Conservation (phyloP, 1,284 basidiomycete genomes). For the Pholiota adiposa region DNA sequence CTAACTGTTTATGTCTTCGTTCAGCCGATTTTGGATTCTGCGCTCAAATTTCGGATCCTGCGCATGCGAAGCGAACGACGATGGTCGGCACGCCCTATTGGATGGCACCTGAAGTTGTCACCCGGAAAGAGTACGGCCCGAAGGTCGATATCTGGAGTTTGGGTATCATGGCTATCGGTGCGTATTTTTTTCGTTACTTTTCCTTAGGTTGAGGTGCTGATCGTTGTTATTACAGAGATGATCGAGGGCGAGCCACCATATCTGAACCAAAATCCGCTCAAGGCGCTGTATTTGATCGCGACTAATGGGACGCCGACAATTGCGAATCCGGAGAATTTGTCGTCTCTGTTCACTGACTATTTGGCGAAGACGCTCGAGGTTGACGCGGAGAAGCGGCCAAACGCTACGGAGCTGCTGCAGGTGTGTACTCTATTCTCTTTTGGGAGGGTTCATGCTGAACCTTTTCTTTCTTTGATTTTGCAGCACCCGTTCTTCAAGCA, state of each 20-base stretch:
- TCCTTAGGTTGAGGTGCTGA: not conserved
- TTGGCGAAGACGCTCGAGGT: conserved; percentile 91
- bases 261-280: conserved; percentile 94
- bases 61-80: conserved; percentile 94
- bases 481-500: conserved; percentile 90
- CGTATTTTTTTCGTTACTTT: conserved; percentile 28
- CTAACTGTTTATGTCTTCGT: not conserved
- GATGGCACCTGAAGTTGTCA: conserved; percentile 99
- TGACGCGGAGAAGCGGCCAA: conserved; percentile 91
- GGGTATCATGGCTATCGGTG: conserved; percentile 98
- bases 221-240: conserved; percentile 73
- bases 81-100: conserved; percentile 99
- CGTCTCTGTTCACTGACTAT: conserved; percentile 89
- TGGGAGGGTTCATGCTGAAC: not conserved
- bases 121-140: conserved; percentile 97
- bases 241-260: conserved; percentile 99
- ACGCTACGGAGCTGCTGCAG: conserved; percentile 81
- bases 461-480: conserved; percentile 1
- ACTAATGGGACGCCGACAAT: conserved; percentile 99
- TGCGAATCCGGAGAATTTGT: conserved; percentile 92
- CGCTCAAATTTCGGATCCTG: conserved; percentile 92
- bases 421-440: conserved; percentile 44
- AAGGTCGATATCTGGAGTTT: conserved; percentile 99
- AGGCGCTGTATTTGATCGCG: conserved; percentile 95
- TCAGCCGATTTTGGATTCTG: conserved; percentile 99